Evolutionary conservation across 2,329 filamentous ascomycete species (phyloP), one percentile per base, ranked within the genome.

Genomic region (Fusarium torreyae): DNA sequence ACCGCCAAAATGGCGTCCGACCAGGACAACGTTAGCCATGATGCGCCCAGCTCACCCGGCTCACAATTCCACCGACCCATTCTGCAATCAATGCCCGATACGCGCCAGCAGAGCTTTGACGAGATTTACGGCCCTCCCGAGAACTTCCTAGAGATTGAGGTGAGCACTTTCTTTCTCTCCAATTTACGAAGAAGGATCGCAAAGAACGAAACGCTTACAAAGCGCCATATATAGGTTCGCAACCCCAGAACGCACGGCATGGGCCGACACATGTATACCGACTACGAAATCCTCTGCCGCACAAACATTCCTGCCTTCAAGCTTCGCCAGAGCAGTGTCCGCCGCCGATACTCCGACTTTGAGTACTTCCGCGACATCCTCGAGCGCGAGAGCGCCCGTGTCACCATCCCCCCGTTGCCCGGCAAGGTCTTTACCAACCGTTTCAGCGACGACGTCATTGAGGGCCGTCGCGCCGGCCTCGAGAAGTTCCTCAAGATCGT

Each of bases 231-330:
- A 59, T 80, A 97, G 94, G 94, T 98, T 75, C 92, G 92, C 79
- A 96, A 96, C 80, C 96, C 96, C 34, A 91, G 94, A 82, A 97
- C 94, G 28, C 94, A 97, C 81, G 96, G 97, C 79, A 94, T 96
- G 77, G 95, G 94, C 70, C 93, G 96, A 74, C 89, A 90, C 84
- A 97, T 97, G 94, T 98, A 98, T 86, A 99, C 96, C 56, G 96
- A 97, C 82, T 99, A 98, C 86, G 94, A 98, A 82, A 98, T 99
- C 78, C 88, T 97, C 75, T 97, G 96, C 85, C 91, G 93, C 76
- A 99, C 96, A 82, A 99, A 99, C 84, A 99, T 99, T 78, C 96
- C 96, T 61, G 94, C 96, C 75, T 99, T 99, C 88, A 98, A 98
- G 85, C 90, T 98, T 75, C 94, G 94, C 72, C 89, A 92, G 79